These are phyloP conservation scores for Oryza nivara DNA, from an alignment of 176 grass and related monocot species.

Conservation along the genomic window DNA sequence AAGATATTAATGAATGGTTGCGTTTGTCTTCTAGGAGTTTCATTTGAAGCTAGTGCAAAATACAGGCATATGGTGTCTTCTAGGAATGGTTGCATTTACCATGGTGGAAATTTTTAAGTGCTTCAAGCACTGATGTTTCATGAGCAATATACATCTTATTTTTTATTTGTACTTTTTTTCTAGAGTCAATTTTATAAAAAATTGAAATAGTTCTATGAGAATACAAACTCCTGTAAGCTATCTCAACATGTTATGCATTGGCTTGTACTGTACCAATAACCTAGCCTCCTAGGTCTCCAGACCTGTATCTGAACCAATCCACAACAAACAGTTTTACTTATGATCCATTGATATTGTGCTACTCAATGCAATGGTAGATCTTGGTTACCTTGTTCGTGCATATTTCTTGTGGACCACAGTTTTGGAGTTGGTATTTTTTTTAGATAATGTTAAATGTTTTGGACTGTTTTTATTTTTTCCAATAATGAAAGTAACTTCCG, in stretches of 20 bases:
- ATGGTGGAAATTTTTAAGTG: not conserved
- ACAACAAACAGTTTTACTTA: not conserved
- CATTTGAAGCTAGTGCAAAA: not conserved
- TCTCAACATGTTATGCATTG: not conserved
- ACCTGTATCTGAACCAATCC: not conserved
- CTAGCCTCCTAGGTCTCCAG: not conserved
- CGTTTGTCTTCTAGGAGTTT: too few relatives aligned
- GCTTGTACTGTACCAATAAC: not conserved
- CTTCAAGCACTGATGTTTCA: not conserved
- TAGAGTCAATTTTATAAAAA: not conserved
- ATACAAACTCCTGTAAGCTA: not conserved
- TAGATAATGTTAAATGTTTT: too few relatives aligned
- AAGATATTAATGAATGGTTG: too few relatives aligned
- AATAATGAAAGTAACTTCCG: too few relatives aligned
- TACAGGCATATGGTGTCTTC: not conserved
- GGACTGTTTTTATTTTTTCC: not conserved
- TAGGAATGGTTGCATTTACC: not conserved
- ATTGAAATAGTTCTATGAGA: not conserved
- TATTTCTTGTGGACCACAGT: too few relatives aligned
- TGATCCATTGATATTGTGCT: too few relatives aligned
- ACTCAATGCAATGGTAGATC: too few relatives aligned
- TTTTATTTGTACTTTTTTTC: not conserved
- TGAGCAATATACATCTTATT: not conserved
- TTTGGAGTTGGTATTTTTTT: too few relatives aligned
- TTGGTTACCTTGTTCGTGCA: too few relatives aligned